These are phyloP conservation scores for Mucuna pruriens DNA, from an alignment of 306 rosid genomes.

Conservation along the genomic window DNA sequence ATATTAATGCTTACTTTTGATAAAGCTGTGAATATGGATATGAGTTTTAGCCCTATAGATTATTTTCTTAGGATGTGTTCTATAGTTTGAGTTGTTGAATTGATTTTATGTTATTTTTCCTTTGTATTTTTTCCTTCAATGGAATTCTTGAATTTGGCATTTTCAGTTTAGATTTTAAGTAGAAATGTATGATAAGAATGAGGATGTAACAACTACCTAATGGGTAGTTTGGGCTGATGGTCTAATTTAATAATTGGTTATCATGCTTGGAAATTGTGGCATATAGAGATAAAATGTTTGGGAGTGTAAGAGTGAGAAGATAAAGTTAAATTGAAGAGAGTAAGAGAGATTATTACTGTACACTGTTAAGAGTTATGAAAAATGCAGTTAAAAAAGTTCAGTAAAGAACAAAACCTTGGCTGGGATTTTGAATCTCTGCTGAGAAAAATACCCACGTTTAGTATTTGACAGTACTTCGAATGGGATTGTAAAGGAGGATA, in stretches of 20 bases:
- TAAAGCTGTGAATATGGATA: neutral
- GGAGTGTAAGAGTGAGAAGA: neutral
- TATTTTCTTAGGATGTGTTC: neutral
- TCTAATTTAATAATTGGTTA: neutral
- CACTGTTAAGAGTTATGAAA: neutral
- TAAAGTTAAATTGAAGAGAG: neutral
- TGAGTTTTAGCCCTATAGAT: neutral
- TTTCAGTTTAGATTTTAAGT: neutral
- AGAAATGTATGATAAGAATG: neutral
- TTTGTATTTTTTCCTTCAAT: neutral
- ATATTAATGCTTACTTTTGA: neutral
- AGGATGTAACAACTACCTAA: neutral
- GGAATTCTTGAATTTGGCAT: conserved; percentile 26
- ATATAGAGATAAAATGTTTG: conserved; percentile 12
- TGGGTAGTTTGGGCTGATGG: conserved; percentile 15
- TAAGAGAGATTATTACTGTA: neutral
- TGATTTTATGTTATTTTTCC: neutral
- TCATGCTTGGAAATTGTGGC: neutral
- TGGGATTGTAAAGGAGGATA: no score
- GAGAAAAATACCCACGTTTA: no score
- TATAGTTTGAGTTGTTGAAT: neutral
- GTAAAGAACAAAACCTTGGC: conserved; percentile 5
- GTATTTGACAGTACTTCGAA: no score
- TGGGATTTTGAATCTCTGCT: no score
- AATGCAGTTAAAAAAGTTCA: neutral